These are phyloP conservation scores for Onygenales sp. DNA, from an alignment of 2,329 filamentous ascomycete genomes.

Conservation along the genomic window DNA sequence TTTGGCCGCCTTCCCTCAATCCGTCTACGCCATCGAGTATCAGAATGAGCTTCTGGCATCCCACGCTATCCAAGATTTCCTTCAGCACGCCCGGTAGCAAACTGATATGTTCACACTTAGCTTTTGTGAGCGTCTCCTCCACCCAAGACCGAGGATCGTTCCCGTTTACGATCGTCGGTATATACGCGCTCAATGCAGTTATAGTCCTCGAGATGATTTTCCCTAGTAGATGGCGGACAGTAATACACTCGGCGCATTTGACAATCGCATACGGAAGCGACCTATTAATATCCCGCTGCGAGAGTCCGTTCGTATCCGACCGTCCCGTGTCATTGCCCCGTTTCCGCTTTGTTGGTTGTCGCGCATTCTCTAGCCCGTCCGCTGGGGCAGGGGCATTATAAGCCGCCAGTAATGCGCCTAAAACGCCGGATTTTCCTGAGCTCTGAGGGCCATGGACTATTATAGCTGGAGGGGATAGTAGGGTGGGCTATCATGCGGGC, in stretches of 20 bases:
- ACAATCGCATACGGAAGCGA: conserved; percentile 29
- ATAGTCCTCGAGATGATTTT: conserved; percentile 36
- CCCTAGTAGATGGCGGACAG: conserved; percentile 35
- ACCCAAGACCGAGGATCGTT: conserved; percentile 20
- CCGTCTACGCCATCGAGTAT: conserved; percentile 83
- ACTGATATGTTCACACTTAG: conserved; percentile 70
- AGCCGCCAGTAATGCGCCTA: conserved; percentile 53
- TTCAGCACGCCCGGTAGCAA: conserved; percentile 64
- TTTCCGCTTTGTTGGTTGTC: neutral
- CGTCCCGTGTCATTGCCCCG: neutral
- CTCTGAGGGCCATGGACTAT: conserved; percentile 77
- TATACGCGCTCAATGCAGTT: conserved; percentile 19
- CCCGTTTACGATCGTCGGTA: neutral
- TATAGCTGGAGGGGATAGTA: conserved; percentile 63
- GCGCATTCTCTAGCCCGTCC: neutral
- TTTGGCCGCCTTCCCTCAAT: conserved; percentile 69
- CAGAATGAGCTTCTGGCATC: conserved; percentile 56
- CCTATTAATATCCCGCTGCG: neutral
- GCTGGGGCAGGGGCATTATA: conserved; percentile 44
- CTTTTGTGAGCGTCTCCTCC: conserved; percentile 39
- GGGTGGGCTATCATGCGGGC: conserved; percentile 17
- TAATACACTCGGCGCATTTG: conserved; percentile 37
- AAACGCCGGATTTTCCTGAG: conserved; percentile 73
- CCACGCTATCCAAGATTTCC: conserved; percentile 25
- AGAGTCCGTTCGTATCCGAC: neutral